Evolutionary conservation across 176 grass and related monocot species (phyloP), one percentile per base, ranked within the genome.

Genomic region (Guadua angustifolia): DNA sequence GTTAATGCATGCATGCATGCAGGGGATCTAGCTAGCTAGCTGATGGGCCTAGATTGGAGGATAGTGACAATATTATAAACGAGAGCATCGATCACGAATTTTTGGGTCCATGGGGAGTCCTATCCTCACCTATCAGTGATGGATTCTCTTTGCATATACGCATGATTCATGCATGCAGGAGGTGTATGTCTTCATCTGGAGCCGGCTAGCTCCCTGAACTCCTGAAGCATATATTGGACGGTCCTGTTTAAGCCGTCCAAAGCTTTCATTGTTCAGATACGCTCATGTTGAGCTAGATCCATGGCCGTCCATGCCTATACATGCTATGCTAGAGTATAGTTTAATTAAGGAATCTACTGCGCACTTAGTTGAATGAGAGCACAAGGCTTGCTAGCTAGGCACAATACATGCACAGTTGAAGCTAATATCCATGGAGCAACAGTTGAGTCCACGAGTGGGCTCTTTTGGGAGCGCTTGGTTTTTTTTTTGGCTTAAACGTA

Each of bases 111-210:
- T 67, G 66, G 7, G 70, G 15, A 56, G 73, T 50, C 44, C 82
- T 81, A 83, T 86, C 83, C 16, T 82, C 66, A 19, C 62, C 72
- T 66, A 63, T 26, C 55, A 86, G 56, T 17, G 52, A 58, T 46
- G 57, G 88, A 86, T 90, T 86, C 79, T 71, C 19, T 46, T 61
- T 63, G 26, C 64, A n/a, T n/a, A n/a, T n/a, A n/a, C n/a, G n/a
- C n/a, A 36, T 65, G 83, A 90, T 77, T n/a, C n/a, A n/a, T n/a
- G 53, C 83, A 78, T 66, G 66, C 66, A 77, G 36, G 65, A 38
- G 10, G 21, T 15, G 29, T 32, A 24, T 35, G 60, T 74, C 55
- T 75, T 78, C 71, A 84, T 42, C 65, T 33, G 12, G 35, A 77
- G 71, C 14, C 64, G 17, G 33, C 19, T 70, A 57, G 25, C 40